phyloP scores from a whole-genome alignment of 2,329 filamentous ascomycete species.

The Colletotrichum sp. region DNA sequence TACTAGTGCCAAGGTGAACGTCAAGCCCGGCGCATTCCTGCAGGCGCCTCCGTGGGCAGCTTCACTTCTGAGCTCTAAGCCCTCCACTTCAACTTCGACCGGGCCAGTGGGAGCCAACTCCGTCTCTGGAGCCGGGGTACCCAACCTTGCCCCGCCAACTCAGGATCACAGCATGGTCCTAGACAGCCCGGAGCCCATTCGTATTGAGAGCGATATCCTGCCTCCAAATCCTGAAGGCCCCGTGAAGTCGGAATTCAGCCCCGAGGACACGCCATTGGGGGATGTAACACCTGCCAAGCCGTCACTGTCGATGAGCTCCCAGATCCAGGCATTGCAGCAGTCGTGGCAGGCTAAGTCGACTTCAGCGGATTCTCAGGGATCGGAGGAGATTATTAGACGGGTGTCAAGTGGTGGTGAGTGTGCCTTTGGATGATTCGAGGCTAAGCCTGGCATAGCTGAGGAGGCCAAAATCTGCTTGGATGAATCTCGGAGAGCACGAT shows the following conservation, averaged over 20 bases:
- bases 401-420: background rate
- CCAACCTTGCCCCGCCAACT: background rate
- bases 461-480: background rate
- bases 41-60: conserved; percentile 6
- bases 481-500: background rate
- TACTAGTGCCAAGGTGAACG: background rate
- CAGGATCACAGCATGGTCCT: background rate
- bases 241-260: background rate
- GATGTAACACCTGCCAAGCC: background rate
- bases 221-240: background rate
- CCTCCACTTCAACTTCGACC: background rate
- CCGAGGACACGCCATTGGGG: background rate
- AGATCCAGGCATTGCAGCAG: conserved; percentile 32
- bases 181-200: background rate
- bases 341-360: conserved; percentile 30
- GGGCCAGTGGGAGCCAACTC: background rate
- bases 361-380: background rate
- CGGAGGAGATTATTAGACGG: background rate
- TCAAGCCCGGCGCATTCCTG: background rate
- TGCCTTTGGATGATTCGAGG: background rate
- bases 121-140: background rate
- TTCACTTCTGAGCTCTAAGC: background rate
- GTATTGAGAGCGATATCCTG: conserved; percentile 29
- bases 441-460: background rate
- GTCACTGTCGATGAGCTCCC: conserved; percentile 7